Conservation (phyloP, 495 filamentous ascomycete species). For the Podospora fimiseda region DNA sequence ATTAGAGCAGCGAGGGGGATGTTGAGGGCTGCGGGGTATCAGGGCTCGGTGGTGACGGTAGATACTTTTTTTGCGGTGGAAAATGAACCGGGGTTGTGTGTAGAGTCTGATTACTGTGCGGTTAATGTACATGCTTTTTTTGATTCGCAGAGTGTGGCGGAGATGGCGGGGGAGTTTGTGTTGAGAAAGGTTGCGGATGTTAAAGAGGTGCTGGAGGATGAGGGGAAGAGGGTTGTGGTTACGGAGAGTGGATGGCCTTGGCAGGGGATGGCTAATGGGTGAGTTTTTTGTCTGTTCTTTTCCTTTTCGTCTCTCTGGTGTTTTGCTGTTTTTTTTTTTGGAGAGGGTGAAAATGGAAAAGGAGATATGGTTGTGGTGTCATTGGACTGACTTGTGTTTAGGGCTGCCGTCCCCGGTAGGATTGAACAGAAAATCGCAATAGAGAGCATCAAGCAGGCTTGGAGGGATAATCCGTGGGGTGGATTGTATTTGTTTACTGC, state of each 20-base stretch:
- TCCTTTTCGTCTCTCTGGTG: background rate
- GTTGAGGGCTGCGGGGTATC: conserved; percentile 59
- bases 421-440: conserved; percentile 61
- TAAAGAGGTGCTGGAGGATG: conserved; percentile 25
- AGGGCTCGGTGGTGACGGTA: conserved; percentile 68
- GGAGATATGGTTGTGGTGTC: background rate
- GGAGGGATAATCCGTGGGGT: conserved; percentile 31
- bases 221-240: conserved; percentile 35
- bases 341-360: background rate
- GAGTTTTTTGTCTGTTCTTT: background rate
- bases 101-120: conserved; percentile 68
- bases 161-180: conserved; percentile 59
- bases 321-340: too few species aligned
- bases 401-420: conserved; percentile 52
- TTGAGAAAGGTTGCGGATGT: conserved; percentile 46
- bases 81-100: conserved; percentile 62
- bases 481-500: conserved; percentile 65
- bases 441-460: conserved; percentile 50
- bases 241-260: conserved; percentile 85
- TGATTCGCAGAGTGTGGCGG: conserved; percentile 51
- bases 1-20: conserved; percentile 48
- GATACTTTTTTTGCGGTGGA: conserved; percentile 68
- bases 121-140: conserved; percentile 85
- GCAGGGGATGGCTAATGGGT: conserved; percentile 54
- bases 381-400: background rate